These are phyloP conservation scores for Rehmannia glutinosa DNA, from an alignment of 257 asterid species.

Conservation along the genomic window DNA sequence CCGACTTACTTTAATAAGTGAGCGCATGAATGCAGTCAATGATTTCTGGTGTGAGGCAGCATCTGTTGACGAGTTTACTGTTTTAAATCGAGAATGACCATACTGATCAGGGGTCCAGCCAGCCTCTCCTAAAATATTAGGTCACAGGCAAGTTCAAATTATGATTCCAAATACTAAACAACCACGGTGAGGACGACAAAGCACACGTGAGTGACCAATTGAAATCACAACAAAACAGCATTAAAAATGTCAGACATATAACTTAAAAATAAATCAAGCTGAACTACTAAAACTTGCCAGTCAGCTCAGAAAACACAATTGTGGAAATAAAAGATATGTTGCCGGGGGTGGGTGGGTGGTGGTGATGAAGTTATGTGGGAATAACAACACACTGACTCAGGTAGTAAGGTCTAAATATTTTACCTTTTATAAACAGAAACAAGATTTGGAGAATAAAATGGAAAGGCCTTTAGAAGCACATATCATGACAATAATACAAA, in stretches of 20 bases:
- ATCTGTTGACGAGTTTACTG: conserved; percentile 56
- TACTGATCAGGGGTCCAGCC: conserved; percentile 97
- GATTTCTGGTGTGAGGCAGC: conserved; percentile 63
- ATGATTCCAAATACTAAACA: conserved; percentile 9
- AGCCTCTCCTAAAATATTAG: conserved; percentile 67
- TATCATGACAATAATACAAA: background rate
- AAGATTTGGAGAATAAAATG: background rate
- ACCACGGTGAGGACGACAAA: background rate
- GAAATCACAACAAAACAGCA: background rate
- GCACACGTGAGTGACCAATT: background rate
- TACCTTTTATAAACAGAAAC: background rate
- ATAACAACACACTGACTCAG: too few relatives aligned
- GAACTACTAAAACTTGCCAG: background rate
- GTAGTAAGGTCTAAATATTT: too few relatives aligned
- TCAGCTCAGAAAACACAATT: conserved; percentile 1
- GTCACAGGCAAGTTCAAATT: conserved; percentile 27
- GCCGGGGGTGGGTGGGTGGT: too few relatives aligned
- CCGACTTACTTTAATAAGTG: conserved; percentile 67
- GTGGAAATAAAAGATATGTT: background rate
- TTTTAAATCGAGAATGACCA: conserved; percentile 85
- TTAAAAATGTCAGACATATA: background rate
- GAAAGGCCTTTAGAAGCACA: background rate
- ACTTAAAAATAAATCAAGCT: background rate
- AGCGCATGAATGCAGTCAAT: conserved; percentile 87
- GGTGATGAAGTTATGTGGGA: too few relatives aligned